Evolutionary conservation across 2,329 filamentous ascomycete species (phyloP).

Genomic region (Elsinoe batatas): DNA sequence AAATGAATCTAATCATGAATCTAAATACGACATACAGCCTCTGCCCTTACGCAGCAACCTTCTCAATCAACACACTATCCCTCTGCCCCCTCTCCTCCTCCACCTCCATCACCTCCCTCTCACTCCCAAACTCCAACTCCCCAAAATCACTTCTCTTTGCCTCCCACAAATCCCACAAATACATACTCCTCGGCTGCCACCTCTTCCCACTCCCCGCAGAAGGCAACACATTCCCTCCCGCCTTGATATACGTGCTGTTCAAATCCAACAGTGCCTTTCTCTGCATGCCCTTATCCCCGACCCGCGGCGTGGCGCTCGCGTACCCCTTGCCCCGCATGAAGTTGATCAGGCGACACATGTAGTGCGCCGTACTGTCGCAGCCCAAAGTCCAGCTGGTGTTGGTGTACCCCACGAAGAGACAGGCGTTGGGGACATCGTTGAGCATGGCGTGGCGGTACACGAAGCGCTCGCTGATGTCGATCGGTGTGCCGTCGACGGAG

Average conservation of each 20-base stretch:
- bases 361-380: conserved; percentile 43
- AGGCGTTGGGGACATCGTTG: conserved; percentile 51
- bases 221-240: conserved; percentile 34
- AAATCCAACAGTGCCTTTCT: conserved; percentile 35
- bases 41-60: background rate
- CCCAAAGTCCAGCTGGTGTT: conserved; percentile 54
- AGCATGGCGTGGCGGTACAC: conserved; percentile 54
- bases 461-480: conserved; percentile 42
- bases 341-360: conserved; percentile 43
- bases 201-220: conserved; percentile 37
- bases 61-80: background rate
- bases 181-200: conserved; percentile 36
- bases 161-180: conserved; percentile 35
- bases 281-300: conserved; percentile 31
- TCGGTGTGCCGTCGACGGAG: conserved; percentile 39
- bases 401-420: conserved; percentile 51
- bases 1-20: background rate
- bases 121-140: conserved; percentile 9
- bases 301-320: conserved; percentile 36
- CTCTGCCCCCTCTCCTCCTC: conserved; percentile 4
- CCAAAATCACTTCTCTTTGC: conserved; percentile 22
- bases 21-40: background rate
- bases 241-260: conserved; percentile 43
- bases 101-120: background rate
- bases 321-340: conserved; percentile 39